Base-by-base conservation (phyloP, 768 basidiomycete genomes). In the Mycena polygramma region DNA sequence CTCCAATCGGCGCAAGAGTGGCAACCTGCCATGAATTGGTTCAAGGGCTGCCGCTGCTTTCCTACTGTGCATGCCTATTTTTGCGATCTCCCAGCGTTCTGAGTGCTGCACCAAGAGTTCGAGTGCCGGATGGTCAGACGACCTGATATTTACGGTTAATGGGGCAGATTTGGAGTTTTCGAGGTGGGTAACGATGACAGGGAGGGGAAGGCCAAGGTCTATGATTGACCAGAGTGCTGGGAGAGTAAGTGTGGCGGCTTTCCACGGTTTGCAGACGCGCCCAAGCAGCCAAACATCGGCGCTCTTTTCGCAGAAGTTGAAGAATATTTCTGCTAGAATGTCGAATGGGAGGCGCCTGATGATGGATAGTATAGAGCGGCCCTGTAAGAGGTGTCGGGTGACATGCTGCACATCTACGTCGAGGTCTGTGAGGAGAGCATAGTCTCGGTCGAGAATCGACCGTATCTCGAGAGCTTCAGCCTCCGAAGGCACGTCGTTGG, bases 341-440 rank as follows among this genome's bases (percentile, higher is more conserved):
- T 63, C 39, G 49, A 63, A 30, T 22, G 51, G 51, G 17, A 63
- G 51, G n/a, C 39, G 61, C 14, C 61, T 36, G 24, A 63, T 22
- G 14, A 53, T 19, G 26, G 49, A 53, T 22, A 63, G 24, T 37
- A 49, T 37, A 30, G 26, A 45, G 39, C 19, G 60, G 36, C 60
- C 60, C 8, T 49, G 60, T 4, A 37, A 20, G 5, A 35, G 4
- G 46, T 60, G 48, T 49, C 22, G 35, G n/a, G 13, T 14, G 11
- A 49, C 57, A 19, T 45, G n/a, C 26, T 45, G 41, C 6, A 17
- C 20, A 14, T 24, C 22, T 1, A 26, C 24, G 41, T 30, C 57
- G 17, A 17, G 53, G 35, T 14, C 24, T 30, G 37, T 22, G 7
- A 45, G 57, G 13, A 45, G 57, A 8, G 24, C 41, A 20, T 22